Percentiles rank a stretch among this genome's conserved stretches.
These are phyloP conservation scores for Oenanthe sinensis DNA, from an alignment of 129 eudicot genomes.

Conservation along the genomic window DNA sequence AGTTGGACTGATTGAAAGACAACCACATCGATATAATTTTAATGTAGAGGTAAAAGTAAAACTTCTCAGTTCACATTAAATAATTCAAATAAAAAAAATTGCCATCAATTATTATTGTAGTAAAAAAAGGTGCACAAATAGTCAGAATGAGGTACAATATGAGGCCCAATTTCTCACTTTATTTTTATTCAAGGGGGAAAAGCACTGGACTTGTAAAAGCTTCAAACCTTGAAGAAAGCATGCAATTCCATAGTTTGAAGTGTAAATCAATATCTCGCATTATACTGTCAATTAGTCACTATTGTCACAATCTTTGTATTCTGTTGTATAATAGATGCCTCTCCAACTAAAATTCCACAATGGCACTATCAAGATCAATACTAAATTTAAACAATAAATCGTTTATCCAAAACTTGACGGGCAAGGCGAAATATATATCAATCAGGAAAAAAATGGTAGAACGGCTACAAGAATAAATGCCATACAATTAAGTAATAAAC, in stretches of 20 bases:
- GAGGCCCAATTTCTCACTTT: not conserved
- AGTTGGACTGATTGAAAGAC: not conserved
- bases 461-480: not conserved
- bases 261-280: not conserved
- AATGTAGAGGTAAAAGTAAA: not conserved
- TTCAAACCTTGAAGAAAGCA: not conserved
- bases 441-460: not conserved
- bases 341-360: not conserved
- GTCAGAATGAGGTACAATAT: not conserved
- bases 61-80: too few species aligned
- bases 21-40: not conserved
- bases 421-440: not conserved
- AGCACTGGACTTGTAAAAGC: not conserved
- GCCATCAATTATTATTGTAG: not conserved
- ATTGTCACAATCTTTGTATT: not conserved
- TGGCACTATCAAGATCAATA: not conserved
- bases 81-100: not conserved
- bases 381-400: not conserved
- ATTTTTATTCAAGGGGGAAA: not conserved
- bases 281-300: not conserved
- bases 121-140: not conserved
- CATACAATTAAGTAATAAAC: not conserved
- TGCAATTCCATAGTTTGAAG: not conserved
- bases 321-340: not conserved
- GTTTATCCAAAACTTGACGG: not conserved